Evolutionary conservation across 345 rosid genomes (phyloP).

Genomic region (Melaleuca alternifolia): DNA sequence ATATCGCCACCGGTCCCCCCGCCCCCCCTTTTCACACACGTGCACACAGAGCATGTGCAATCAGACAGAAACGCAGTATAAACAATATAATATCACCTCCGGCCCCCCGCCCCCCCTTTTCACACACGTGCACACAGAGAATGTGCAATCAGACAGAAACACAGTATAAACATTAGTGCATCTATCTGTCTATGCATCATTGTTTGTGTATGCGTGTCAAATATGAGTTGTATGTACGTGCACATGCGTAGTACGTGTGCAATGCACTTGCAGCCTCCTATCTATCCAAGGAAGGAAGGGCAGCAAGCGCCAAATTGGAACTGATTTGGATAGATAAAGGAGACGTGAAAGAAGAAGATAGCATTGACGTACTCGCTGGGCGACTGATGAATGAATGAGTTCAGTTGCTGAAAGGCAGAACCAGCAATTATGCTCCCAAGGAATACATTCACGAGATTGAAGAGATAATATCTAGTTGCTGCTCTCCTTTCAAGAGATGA

Average conservation of each 20-base stretch:
- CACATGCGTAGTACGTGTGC: not conserved
- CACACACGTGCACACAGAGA: not conserved
- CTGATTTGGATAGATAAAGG: not conserved
- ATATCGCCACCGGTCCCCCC: not conserved
- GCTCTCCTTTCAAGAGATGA: constrained; percentile 83
- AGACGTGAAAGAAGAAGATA: not conserved
- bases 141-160: not conserved
- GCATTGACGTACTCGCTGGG: constrained; percentile 46
- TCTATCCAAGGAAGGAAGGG: not conserved
- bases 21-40: not conserved
- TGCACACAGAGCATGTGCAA: not conserved
- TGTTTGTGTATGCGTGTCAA: not conserved
- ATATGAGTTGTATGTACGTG: not conserved
- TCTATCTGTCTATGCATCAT: not conserved
- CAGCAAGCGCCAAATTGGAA: not conserved
- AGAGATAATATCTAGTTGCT: constrained; percentile 79
- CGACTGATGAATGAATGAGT: constrained; percentile 50
- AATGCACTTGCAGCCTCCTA: not conserved
- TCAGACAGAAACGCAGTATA: not conserved
- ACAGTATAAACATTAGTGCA: not conserved
- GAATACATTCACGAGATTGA: constrained; percentile 75
- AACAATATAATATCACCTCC: not conserved
- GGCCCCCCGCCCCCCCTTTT: not conserved
- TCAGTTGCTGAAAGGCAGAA: constrained; percentile 74
- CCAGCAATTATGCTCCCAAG: constrained; percentile 64